Base-by-base conservation (phyloP, 2,329 filamentous ascomycete species). In the Neofusicoccum ribis region DNA sequence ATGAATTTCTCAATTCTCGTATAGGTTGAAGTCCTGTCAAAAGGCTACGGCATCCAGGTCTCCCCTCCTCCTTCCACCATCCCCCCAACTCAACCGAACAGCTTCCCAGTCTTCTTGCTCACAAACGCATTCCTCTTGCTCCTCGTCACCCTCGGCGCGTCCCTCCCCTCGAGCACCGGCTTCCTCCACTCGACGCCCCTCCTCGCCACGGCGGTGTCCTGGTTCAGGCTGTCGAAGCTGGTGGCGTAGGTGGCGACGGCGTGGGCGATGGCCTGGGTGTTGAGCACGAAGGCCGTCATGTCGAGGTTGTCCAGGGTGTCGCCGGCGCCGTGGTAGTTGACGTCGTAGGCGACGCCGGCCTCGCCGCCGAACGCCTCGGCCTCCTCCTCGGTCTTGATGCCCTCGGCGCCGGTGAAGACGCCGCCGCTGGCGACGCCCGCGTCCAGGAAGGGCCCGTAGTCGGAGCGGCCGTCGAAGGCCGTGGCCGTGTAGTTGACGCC, bases 401-500 rank as follows among this genome's bases (percentile, higher is more conserved):
- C 89, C 76, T 93, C 91, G 1, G 91, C 91, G 44, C 91, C 91
- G 2, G 91, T 92, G 63, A 90, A 90, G 67, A 93, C 86, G 36
- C 91, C 91, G 27, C 91, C 90, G 0, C 86, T 86, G 0, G 91
- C 89, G 47, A 93, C 92, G 3, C 89, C 89, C 64, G 86, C 83
- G 41, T 86, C 83, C 71, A 93, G 89, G 80, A 94, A 93, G 1
- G 87, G 89, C 59, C 88, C 89, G 71, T 94, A 94, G 77, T 95
- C 91, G 68, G 88, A 91, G 66, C 91, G 88, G 6, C 91, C 91
- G 70, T 92, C 89, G 69, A 95, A 94, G 2, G 87, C 85, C 34
- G 91, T 91, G 65, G 90, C 86, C 0, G 87, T 90, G 73, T 88
- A 89, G 76, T 88, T 88, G 65, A 88, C 81, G 1, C 83, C 88